Percentiles rank a stretch among this genome's conserved stretches.
Conservation (phyloP, 139 green algal genomes). For the Chlamydomonas sp. region DNA sequence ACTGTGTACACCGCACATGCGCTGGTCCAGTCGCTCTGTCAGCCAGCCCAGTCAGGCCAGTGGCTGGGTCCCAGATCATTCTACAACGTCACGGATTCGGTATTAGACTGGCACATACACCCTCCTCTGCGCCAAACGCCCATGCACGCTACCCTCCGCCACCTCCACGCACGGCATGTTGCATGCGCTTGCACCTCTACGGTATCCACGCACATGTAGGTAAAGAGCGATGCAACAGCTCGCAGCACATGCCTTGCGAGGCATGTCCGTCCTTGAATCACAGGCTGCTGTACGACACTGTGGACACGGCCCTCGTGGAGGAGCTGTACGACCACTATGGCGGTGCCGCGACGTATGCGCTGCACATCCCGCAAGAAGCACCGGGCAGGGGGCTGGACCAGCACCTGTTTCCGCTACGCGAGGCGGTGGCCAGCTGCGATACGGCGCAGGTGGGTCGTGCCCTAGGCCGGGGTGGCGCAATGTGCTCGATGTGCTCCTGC, state of each 20-base stretch:
- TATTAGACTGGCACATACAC: not conserved
- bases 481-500: too few relatives aligned
- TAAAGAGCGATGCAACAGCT: not conserved
- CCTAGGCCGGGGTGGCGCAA: not conserved
- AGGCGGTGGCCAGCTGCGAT: not conserved
- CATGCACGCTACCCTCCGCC: not conserved
- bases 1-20: not conserved
- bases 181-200: not conserved
- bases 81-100: not conserved
- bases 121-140: not conserved
- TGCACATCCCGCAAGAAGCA: not conserved
- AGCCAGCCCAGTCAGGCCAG: not conserved
- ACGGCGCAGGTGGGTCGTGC: not conserved
- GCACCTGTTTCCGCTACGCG: not conserved
- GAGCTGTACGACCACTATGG: not conserved
- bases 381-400: not conserved
- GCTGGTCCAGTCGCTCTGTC: not conserved
- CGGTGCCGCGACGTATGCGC: not conserved
- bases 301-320: not conserved
- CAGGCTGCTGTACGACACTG: not conserved
- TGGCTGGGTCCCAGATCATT: not conserved
- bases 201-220: not conserved
- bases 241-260: not conserved
- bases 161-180: not conserved
- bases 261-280: not conserved